Base-by-base conservation (phyloP, 139 green algal genomes). In the Chlamydomonas incerta region DNA sequence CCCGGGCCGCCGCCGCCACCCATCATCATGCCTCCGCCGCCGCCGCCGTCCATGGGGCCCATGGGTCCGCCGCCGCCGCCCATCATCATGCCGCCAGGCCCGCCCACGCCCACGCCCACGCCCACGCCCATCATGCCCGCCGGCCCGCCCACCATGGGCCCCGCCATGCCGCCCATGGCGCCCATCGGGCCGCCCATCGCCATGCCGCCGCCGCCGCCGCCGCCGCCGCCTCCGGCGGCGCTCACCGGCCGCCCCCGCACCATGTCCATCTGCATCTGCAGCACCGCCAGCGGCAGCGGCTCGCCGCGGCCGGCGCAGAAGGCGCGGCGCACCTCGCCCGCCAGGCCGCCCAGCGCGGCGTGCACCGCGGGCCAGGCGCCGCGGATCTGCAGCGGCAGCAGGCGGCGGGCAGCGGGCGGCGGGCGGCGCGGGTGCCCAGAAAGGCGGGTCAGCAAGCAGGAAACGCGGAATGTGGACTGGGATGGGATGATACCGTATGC, bases 301-400 rank as follows among this genome's bases (percentile, higher is more conserved):
- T 50, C 41, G 41, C 41, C 41, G 18, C 24, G 63, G 26, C 2
- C 11, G 20, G 33, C 63, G 63, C 74, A 74, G 63, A 55, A 74
- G 11, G 67, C 57, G 8, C 77, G 77, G 15, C 77, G 77, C 23
- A 83, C 11, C 26, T 83, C 77, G 63, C 74, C 77, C 28, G 77
- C 41, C 10, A 83, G 8, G 29, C 65, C 18, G 63, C 63, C 41
- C 63, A 83, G n/a, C 15, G 77, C 77, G 4, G 63, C 17, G 77
- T 55, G 74, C 0, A 74, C 77, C 29, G n/a, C 29, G 28, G 62
- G 29, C 63, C 77, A 74, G 37, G 77, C 63, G 29, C 77, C 77
- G 41, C 63, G 77, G 6, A 83, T 4, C 77, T 83, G 75, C 24
- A 24, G 46, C n/a, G n/a, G n/a, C n/a, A n/a, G n/a, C n/a, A n/a